These are phyloP conservation scores for Saccharomycopsis sp. DNA, from an alignment of 805 yeast genomes.

Conservation along the genomic window DNA sequence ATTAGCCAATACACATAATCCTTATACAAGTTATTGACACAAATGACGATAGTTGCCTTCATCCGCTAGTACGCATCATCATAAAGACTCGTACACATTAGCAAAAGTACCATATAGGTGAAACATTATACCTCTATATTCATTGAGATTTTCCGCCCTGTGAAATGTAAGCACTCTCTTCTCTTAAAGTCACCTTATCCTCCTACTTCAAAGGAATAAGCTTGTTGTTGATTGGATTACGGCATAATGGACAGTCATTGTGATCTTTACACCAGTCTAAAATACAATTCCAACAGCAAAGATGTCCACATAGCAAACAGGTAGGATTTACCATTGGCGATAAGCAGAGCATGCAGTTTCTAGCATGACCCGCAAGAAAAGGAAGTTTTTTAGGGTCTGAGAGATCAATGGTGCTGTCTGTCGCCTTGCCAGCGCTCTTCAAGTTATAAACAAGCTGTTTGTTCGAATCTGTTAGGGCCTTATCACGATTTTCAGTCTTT, in stretches of 20 bases:
- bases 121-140: no score
- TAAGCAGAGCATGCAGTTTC: slow-evolving; percentile 81
- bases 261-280: slow-evolving; percentile 83
- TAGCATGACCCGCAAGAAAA: slow-evolving; percentile 61
- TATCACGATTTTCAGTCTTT: slow-evolving; percentile 16
- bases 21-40: no score
- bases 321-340: slow-evolving; percentile 77
- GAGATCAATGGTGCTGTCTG: slow-evolving; percentile 38
- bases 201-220: slow-evolving; percentile 15
- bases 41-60: no score
- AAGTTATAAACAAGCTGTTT: slow-evolving; percentile 6
- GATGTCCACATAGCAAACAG: slow-evolving; percentile 84
- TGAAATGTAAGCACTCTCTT: no score
- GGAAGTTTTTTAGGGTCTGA: slow-evolving; percentile 51
- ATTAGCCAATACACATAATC: no score
- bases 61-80: no score
- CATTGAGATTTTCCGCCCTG: no score
- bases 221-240: slow-evolving; percentile 54
- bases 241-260: slow-evolving; percentile 87
- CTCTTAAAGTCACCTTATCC: no score
- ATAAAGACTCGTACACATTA: no score
- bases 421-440: slow-evolving; percentile 7
- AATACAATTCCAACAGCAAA: slow-evolving; percentile 89
- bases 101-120: no score
- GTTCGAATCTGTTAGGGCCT: slow-evolving; percentile 17